phyloP scores from a whole-genome alignment of 148 eudicot genomes.

The Beta vulgaris region DNA sequence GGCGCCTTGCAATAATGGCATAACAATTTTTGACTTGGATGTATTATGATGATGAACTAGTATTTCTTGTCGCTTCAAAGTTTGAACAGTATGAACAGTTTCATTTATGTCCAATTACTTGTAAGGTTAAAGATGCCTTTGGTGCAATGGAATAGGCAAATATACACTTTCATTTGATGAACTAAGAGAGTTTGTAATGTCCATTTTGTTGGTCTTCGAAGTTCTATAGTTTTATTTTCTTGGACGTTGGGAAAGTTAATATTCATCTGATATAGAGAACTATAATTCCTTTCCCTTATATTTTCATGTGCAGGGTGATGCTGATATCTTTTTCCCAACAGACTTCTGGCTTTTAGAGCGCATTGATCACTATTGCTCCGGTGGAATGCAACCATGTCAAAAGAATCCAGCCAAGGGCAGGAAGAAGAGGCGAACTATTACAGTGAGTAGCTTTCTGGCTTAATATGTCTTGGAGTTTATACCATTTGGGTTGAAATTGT shows the following conservation, averaged over 20 bases:
- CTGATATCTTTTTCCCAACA: conserved; percentile 97
- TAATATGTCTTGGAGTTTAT: background rate
- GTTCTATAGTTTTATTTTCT: background rate
- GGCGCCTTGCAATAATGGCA: background rate
- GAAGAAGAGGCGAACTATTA: conserved; percentile 76
- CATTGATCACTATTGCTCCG: conserved; percentile 86
- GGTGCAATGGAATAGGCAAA: too few species aligned
- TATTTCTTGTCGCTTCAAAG: too few species aligned
- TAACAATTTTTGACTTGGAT: too few species aligned
- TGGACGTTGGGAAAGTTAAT: background rate
- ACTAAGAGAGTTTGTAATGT: too few species aligned
- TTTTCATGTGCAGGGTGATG: conserved; percentile 75
- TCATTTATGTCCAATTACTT: too few species aligned
- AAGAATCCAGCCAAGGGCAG: conserved; percentile 58
- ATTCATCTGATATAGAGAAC: background rate
- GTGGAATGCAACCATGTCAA: conserved; percentile 53
- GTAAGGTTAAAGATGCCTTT: too few species aligned
- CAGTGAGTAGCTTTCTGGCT: conserved; percentile 38
- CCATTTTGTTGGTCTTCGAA: background rate
- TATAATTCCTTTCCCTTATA: background rate
- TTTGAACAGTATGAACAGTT: too few species aligned
- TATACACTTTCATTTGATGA: too few species aligned
- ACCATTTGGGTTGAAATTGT: background rate
- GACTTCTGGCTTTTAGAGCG: conserved; percentile 92
- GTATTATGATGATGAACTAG: too few species aligned